Evolutionary conservation across 164 flowering plant species (phyloP).

Genomic region (Pachysandra terminalis): DNA sequence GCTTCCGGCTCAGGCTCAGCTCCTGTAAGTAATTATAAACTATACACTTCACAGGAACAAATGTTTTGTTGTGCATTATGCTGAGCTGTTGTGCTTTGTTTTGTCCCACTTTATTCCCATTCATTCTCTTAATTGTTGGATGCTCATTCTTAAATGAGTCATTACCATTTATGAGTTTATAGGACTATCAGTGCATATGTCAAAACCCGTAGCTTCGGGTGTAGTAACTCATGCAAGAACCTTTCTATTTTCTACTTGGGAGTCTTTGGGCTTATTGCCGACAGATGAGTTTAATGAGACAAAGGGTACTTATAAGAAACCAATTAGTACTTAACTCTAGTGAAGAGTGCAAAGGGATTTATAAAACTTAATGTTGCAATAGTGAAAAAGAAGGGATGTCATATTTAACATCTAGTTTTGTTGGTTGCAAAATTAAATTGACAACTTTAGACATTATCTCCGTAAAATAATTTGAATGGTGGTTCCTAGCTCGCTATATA

Average conservation of each 20-base stretch:
- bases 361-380: no score
- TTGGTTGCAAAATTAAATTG: no score
- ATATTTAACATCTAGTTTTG: no score
- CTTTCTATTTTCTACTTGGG: neutral
- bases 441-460: no score
- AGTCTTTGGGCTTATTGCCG: neutral
- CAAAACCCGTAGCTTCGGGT: no score
- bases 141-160: neutral
- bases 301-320: neutral
- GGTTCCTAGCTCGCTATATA: no score
- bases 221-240: neutral
- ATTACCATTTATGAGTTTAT: no score
- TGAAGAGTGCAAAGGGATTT: neutral
- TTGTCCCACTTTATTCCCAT: neutral
- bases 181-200: neutral
- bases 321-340: neutral
- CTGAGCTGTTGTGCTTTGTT: neutral
- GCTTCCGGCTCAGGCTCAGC: slow-evolving; percentile 61
- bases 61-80: neutral
- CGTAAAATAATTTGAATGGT: no score
- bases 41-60: neutral
- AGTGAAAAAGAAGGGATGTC: no score
- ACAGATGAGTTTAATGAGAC: neutral
- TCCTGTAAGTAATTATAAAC: slow-evolving; percentile 43
- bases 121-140: no score